phyloP scores from a whole-genome alignment of 257 asterid genomes.

The Jaltomata sinuosa region DNA sequence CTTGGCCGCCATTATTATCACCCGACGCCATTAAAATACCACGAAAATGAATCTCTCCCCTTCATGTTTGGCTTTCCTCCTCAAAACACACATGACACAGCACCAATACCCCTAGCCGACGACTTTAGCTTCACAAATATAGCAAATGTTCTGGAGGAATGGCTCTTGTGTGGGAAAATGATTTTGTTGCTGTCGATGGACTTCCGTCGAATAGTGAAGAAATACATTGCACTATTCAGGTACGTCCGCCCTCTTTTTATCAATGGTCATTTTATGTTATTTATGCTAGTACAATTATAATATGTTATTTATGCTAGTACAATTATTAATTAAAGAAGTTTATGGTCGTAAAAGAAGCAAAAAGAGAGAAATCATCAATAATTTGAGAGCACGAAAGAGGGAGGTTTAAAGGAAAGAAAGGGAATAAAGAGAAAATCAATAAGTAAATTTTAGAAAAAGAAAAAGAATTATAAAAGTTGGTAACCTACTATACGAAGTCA shows the following conservation, averaged over 20 bases:
- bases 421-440: too few relatives aligned
- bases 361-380: too few relatives aligned
- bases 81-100: neutral
- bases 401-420: too few relatives aligned
- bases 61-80: neutral
- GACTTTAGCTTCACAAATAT: neutral
- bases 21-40: slow-evolving; percentile 78
- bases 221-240: neutral
- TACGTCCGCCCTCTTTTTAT: neutral
- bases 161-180: neutral
- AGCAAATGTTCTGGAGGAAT: neutral
- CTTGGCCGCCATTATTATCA: slow-evolving; percentile 19
- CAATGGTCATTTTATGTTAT: neutral
- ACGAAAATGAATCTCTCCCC: neutral
- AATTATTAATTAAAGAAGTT: too few relatives aligned
- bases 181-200: neutral
- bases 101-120: neutral
- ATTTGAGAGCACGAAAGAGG: too few relatives aligned
- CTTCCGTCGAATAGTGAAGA: neutral
- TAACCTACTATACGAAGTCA: too few relatives aligned
- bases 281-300: neutral
- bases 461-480: too few relatives aligned
- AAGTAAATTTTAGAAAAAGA: too few relatives aligned
- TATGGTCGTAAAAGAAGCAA: too few relatives aligned
- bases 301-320: too few relatives aligned